Base-by-base conservation (phyloP, 1,284 basidiomycete species). In the Apiotrichum gracile region DNA sequence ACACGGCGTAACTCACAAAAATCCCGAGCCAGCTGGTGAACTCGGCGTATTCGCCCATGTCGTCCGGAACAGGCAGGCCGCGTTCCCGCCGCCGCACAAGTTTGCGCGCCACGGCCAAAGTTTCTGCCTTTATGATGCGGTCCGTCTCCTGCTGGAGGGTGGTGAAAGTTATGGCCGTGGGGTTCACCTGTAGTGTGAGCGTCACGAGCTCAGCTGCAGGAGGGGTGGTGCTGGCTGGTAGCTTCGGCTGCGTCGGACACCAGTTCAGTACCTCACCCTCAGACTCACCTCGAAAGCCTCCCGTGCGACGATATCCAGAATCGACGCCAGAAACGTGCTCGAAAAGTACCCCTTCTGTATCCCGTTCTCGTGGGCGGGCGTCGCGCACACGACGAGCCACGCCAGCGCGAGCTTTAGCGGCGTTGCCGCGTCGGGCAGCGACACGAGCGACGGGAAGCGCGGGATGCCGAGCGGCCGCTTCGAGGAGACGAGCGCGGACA, bases 381-480 rank as follows among this genome's bases (percentile, higher is more conserved):
- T 55, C 4, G 41, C 53, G n/a, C 45, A 37, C 6, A 69, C 53
- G 40, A 68, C 54, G 2, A 73, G 44, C 61, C 63, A 67, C 0
- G 59, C 65, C 22, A 72, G 57, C 10, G 71, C 68, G 0, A 72
- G 52, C 45, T 68, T 60, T 12, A 72, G 64, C 3, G 71, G 65
- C 17, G 27, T 38, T 9, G 21, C 34, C 19, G 19, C 29, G 19
- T 45, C 43, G 8, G 43, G 43, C 1, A 34, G 27, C 21, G 25
- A 12, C 17, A 31, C 22, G 6, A 39, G 5, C 1, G 25, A 21
- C n/a, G 37, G 46, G 37, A 39, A 27, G n/a, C 14, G 24, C 6
- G 37, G 26, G 12, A 39, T 13, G 17, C 26, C 42, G 22, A 26
- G 44, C 14, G 47, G 47, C 26, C 29, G 37, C 25, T 39, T 40